A percentile compares a stretch with the other conserved stretches of the same genome.
phyloP scores from a whole-genome alignment of 768 basidiomycete genomes.

The Boletus insuetus region DNA sequence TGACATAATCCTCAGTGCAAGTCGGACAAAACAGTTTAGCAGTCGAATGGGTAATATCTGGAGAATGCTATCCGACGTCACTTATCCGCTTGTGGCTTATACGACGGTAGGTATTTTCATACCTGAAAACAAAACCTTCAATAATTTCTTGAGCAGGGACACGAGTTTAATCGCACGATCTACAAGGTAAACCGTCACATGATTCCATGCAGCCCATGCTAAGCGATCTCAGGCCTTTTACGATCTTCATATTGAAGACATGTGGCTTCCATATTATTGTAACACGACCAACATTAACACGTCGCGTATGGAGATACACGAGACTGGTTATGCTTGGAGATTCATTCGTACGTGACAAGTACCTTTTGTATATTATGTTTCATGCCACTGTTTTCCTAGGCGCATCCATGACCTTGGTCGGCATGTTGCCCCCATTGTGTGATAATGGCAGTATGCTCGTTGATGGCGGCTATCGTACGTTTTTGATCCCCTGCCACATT shows the following conservation, averaged over 20 bases:
- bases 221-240: conserved; percentile 69
- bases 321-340: conserved; percentile 98
- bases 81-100: conserved; percentile 74
- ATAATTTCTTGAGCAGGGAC: conserved; percentile 55
- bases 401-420: conserved; percentile 97
- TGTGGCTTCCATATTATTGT: conserved; percentile 99
- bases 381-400: conserved; percentile 42
- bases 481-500: neutral
- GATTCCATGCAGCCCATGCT: neutral
- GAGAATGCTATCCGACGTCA: conserved; percentile 90
- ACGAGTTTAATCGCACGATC: conserved; percentile 91
- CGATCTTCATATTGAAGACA: conserved; percentile 92
- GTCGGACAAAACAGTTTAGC: conserved; percentile 88
- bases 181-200: conserved; percentile 62
- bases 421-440: conserved; percentile 89
- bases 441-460: conserved; percentile 93
- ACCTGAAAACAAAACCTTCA: neutral
- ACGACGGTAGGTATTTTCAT: conserved; percentile 51
- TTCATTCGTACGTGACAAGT: conserved; percentile 61
- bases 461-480: conserved; percentile 83
- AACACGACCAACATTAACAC: conserved; percentile 97
- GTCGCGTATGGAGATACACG: conserved; percentile 95
- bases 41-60: conserved; percentile 91
- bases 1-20: conserved; percentile 81
- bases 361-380: neutral